Conservation (phyloP, 106 monocot species). For the Amphibolis antarctica region DNA sequence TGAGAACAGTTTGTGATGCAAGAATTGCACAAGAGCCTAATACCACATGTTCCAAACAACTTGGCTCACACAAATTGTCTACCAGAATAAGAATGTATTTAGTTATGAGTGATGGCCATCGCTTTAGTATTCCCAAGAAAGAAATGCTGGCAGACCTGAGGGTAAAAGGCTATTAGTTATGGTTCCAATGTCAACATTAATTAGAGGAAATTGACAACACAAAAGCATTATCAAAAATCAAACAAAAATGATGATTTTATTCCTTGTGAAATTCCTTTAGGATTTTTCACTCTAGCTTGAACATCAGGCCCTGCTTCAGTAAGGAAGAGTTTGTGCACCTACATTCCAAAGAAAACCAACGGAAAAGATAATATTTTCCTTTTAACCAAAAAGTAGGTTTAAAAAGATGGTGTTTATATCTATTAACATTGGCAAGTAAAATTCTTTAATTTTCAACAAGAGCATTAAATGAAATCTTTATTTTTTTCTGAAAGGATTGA, state of each 20-base stretch:
- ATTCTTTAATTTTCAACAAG: too few relatives aligned
- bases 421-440: too few relatives aligned
- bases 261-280: background rate
- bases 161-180: background rate
- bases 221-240: background rate
- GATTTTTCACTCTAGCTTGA: background rate
- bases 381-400: too few relatives aligned
- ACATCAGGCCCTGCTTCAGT: too few relatives aligned
- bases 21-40: conserved; percentile 78
- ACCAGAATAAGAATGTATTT: conserved; percentile 51
- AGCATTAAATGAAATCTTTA: too few relatives aligned
- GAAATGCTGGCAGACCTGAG: conserved; percentile 61
- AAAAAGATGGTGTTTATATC: too few relatives aligned
- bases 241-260: background rate
- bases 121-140: conserved; percentile 63
- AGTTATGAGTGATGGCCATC: conserved; percentile 67
- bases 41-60: conserved; percentile 63
- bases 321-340: too few relatives aligned
- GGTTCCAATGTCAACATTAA: background rate
- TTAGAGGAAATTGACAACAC: background rate
- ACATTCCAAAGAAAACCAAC: too few relatives aligned
- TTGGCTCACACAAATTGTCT: conserved; percentile 55
- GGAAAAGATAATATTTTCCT: too few relatives aligned
- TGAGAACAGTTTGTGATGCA: conserved; percentile 54
- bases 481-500: too few relatives aligned